phyloP scores from a whole-genome alignment of 2,329 filamentous ascomycete species.

The Alternaria sp. region DNA sequence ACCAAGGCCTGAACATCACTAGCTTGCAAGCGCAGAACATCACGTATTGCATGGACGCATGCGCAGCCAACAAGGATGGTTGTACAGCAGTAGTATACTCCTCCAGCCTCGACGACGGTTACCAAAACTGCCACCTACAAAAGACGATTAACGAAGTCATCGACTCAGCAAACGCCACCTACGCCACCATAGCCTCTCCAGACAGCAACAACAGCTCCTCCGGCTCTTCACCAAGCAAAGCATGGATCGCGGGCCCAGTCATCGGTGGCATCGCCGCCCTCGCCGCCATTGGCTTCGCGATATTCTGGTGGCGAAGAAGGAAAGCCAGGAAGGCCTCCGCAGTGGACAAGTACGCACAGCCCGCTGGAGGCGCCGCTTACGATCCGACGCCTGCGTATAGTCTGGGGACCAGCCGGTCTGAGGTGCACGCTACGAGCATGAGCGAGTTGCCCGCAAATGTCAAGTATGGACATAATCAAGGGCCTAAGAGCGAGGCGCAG shows the following conservation, averaged over 20 bases:
- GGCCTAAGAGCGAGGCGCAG: no score
- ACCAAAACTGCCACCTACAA: conserved; percentile 45
- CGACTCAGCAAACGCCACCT: conserved; percentile 29
- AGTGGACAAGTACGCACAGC: no score
- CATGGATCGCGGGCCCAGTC: conserved; percentile 43
- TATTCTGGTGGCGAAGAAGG: conserved; percentile 25
- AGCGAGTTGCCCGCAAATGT: no score
- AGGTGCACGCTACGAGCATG: no score
- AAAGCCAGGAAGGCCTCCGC: no score
- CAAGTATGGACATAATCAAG: no score
- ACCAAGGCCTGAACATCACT: conserved; percentile 42
- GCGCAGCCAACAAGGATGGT: conserved; percentile 28
- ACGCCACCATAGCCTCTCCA: conserved; percentile 17
- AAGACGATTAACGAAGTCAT: conserved; percentile 37
- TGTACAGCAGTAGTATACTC: conserved; percentile 43
- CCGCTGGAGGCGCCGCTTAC: no score
- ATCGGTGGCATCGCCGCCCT: conserved; percentile 30
- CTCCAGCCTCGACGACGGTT: conserved; percentile 33
- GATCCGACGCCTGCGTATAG: no score
- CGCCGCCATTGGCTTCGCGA: conserved; percentile 22
- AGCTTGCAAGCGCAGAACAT: conserved; percentile 38
- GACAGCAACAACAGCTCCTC: no score
- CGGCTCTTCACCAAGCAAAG: conserved; percentile 16
- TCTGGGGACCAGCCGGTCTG: no score
- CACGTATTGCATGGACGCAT: conserved; percentile 42